Percentiles rank a stretch among this genome's conserved stretches.
Conservation (phyloP, 352 stramenopile genomes). For the Phytopythium ostracodes region DNA sequence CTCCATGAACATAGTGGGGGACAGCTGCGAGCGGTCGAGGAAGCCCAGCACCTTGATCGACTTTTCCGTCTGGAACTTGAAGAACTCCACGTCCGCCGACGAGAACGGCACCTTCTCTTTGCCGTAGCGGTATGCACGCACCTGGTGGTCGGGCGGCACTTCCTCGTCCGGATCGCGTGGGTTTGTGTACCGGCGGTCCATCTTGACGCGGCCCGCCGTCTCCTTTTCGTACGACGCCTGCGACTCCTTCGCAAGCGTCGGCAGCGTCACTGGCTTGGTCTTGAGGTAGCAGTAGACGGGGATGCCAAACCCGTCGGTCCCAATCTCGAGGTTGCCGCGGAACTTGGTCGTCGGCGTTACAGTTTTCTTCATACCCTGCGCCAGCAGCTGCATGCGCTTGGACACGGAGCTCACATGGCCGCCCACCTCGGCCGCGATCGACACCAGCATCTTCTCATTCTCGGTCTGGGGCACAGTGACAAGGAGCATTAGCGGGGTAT, state of each 20-base stretch:
- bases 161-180: constrained; percentile 70
- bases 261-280: constrained; percentile 64
- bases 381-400: constrained; percentile 68
- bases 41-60: constrained; percentile 75
- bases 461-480: constrained; percentile 23
- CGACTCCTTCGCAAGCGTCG: constrained; percentile 72
- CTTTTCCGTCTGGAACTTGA: constrained; percentile 81
- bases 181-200: constrained; percentile 68
- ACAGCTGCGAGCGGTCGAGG: constrained; percentile 45
- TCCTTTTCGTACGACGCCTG: constrained; percentile 60
- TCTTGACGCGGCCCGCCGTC: constrained; percentile 51
- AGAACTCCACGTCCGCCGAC: constrained; percentile 71
- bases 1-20: constrained; percentile 50
- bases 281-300: constrained; percentile 79
- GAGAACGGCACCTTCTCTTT: constrained; percentile 79
- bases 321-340: constrained; percentile 67
- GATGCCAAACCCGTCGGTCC: constrained; percentile 44
- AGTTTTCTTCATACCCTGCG: constrained; percentile 75
- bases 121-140: constrained; percentile 82
- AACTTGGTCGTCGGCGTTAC: constrained; percentile 76
- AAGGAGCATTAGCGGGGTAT: neutral
- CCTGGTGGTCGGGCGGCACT: constrained; percentile 57
- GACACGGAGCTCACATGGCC: constrained; percentile 67
- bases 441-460: constrained; percentile 87
- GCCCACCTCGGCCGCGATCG: constrained; percentile 61